Base-by-base conservation (phyloP, 2,329 filamentous ascomycete genomes). In the Apiospora koreana region DNA sequence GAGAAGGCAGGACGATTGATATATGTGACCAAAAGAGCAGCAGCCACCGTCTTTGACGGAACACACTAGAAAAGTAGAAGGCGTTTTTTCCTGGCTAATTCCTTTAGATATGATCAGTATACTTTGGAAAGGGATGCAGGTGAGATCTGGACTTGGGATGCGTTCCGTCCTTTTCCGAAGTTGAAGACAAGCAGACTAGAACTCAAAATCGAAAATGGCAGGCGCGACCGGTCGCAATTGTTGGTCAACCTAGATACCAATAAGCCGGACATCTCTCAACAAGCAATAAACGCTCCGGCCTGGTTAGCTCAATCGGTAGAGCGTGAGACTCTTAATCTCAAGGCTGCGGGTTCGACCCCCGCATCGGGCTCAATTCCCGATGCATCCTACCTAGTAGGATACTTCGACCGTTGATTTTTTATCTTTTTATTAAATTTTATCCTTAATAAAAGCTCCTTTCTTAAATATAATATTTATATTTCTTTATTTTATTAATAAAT, bases 291-390 rank as follows among this genome's bases (percentile, higher is more conserved):
- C 14, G 64, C 38, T 31, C n/a, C 18, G n/a, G 64, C 64, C 64
- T 35, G 85, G 86, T 85, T 90, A 89, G 87, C 87, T 89, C 87
- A 89, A 89, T 89, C 87, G 87, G 87, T 91, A 91, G 89, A 91
- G 88, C 89, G 89, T 91, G 86, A 90, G 89, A 91, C 89, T 91
- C 89, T 85, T 85, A 84, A 66, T 66, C 64, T 66, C 64, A 66
- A 66, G 64, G 64, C 41, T 66, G 64, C 64, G 64, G 64, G 64
- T 66, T 73, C 79, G 82, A 83, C 81, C 81, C 82, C 82, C 82
- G 81, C 82, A 78, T 80, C 75, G 79, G 79, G 79, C 79, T 80
- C 77, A 79, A 79, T 76, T 79, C 77, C 77, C 72, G 77, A 76
- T 77, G 76, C 42, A 66, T 45, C 64, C 64, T 66, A 45, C 28